These are phyloP conservation scores for Diaporthe australafricana DNA, from an alignment of 2,329 filamentous ascomycete species.

Conservation along the genomic window DNA sequence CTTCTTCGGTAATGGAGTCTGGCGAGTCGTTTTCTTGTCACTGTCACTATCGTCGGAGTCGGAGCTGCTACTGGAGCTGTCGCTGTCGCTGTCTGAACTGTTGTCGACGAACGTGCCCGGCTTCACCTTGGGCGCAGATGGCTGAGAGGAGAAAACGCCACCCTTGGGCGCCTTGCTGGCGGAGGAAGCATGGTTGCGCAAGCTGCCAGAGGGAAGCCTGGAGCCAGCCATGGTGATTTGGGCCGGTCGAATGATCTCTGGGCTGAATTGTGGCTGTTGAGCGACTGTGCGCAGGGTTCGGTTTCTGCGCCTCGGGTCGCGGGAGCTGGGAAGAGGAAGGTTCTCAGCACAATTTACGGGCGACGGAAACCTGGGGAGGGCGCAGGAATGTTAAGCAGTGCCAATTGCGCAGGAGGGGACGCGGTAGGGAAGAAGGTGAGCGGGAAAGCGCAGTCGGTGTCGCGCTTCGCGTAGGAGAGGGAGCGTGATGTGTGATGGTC, in stretches of 20 bases:
- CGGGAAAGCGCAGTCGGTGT: not conserved
- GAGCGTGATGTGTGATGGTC: constrained; percentile 8
- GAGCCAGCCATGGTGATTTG: constrained; percentile 32
- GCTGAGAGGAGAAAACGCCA: constrained; percentile 30
- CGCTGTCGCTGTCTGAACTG: constrained; percentile 37
- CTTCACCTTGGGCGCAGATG: constrained; percentile 47
- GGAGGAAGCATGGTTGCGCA: constrained; percentile 36
- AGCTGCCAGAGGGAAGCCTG: constrained; percentile 30
- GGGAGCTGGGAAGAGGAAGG: not conserved
- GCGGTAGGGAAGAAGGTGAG: not conserved
- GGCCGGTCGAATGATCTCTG: not conserved
- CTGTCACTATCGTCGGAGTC: constrained; percentile 47
- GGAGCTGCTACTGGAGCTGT: constrained; percentile 46
- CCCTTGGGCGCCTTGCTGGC: constrained; percentile 29
- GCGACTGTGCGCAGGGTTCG: not conserved
- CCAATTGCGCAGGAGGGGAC: not conserved
- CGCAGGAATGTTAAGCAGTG: not conserved
- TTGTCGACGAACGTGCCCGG: constrained; percentile 47
- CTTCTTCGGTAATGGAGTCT: constrained; percentile 35
- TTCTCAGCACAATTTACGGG: not conserved
- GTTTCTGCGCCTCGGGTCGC: not conserved
- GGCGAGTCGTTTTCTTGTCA: constrained; percentile 49
- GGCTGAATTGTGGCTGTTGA: constrained; percentile 13
- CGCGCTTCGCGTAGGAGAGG: not conserved
- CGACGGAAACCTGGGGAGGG: not conserved